Conservation (phyloP, 164 flowering plant species). For the Sedum album region DNA sequence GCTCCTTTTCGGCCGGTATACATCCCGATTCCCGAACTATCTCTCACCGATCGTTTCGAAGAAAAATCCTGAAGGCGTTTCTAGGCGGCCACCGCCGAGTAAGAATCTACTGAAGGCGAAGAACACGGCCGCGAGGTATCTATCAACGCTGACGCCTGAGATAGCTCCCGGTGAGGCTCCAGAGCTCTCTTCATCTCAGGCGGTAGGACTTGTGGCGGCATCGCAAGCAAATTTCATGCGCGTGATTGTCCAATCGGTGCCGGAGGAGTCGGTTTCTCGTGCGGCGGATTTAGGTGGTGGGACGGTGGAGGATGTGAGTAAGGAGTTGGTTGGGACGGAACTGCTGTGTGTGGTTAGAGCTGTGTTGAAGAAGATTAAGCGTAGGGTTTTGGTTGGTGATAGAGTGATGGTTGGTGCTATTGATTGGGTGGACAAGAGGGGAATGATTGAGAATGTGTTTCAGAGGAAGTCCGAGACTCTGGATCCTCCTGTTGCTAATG, state of each 20-base stretch:
- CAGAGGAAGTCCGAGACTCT: constrained; percentile 49
- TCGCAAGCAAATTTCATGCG: constrained; percentile 98
- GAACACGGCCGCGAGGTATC: constrained; percentile 30
- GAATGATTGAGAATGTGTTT: constrained; percentile 86
- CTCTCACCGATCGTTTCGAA: constrained; percentile 13
- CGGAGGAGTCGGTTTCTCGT: constrained; percentile 1
- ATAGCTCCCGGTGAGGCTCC: constrained; percentile 29
- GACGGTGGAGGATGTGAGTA: constrained; percentile 5
- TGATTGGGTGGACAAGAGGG: constrained; percentile 87
- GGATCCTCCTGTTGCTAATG: constrained; percentile 93
- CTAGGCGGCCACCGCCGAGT: constrained; percentile 19
- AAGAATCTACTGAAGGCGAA: constrained; percentile 49
- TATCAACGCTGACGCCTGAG: constrained; percentile 42
- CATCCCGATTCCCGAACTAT: constrained; percentile 21
- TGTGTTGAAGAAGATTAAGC: constrained; percentile 82
- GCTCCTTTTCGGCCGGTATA: constrained; percentile 10
- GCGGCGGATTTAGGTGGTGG: constrained; percentile 14
- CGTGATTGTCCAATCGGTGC: constrained; percentile 47
- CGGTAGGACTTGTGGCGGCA: constrained; percentile 68
- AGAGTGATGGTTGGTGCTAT: constrained; percentile 80
- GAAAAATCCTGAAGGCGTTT: neutral
- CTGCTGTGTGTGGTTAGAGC: constrained; percentile 79
- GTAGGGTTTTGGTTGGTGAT: constrained; percentile 91
- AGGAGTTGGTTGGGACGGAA: constrained; percentile 40
- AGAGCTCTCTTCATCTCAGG: constrained; percentile 44